These are phyloP conservation scores for Achlya hypogyna DNA, from an alignment of 352 stramenopile genomes.

Conservation along the genomic window DNA sequence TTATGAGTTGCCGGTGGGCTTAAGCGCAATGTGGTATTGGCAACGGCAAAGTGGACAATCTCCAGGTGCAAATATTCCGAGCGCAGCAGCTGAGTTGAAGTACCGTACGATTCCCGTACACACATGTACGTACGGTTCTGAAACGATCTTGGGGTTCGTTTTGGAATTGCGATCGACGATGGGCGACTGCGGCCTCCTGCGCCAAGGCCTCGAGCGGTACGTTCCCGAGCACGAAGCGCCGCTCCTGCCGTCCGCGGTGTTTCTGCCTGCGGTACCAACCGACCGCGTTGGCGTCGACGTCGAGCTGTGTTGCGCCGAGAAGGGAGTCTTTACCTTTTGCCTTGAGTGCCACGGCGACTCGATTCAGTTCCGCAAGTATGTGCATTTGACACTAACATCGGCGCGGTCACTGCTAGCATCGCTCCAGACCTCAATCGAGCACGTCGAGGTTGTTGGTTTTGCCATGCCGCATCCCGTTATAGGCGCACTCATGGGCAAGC, in stretches of 20 bases:
- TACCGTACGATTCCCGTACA: not conserved
- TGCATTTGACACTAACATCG: not conserved
- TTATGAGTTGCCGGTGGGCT: too few species aligned
- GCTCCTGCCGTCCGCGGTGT: not conserved
- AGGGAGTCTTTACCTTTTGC: constrained; percentile 11
- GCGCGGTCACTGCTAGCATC: not conserved
- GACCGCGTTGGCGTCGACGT: not conserved
- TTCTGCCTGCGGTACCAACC: not conserved
- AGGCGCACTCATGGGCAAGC: not conserved
- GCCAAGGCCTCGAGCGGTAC: not conserved
- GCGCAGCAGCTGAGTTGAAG: not conserved
- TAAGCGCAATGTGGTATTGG: too few species aligned
- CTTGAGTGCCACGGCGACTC: not conserved
- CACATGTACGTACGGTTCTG: not conserved
- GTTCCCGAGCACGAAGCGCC: not conserved
- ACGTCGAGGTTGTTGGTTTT: not conserved
- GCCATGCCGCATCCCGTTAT: not conserved
- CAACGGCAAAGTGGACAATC: too few species aligned
- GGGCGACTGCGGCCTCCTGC: not conserved
- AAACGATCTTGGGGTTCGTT: not conserved
- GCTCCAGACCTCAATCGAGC: not conserved
- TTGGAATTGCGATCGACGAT: not conserved
- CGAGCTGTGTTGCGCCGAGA: constrained; percentile 2
- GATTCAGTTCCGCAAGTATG: not conserved
- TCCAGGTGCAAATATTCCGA: not conserved